A percentile compares a stretch with the other conserved stretches of the same genome.
phyloP scores from a whole-genome alignment of 208 protist genomes.

The Wallacemonas sp. region DNA sequence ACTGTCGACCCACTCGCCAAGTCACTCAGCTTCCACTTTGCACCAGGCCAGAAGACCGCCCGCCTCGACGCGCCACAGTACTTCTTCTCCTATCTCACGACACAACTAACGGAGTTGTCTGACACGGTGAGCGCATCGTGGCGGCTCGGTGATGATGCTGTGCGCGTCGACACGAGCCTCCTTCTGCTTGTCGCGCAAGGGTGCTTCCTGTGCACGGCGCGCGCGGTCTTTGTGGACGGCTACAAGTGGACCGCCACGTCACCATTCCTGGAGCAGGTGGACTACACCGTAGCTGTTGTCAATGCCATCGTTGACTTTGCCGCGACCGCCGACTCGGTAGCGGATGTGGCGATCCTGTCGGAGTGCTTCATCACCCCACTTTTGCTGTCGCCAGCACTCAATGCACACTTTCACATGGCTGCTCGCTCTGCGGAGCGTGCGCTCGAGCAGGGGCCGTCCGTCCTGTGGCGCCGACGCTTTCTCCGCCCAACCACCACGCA shows the following conservation, averaged over 20 bases:
- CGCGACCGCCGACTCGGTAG: slow-evolving; percentile 10
- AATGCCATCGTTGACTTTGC: slow-evolving; percentile 51
- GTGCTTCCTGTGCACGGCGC: slow-evolving; percentile 23
- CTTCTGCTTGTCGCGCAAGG: slow-evolving; percentile 14
- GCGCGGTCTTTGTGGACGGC: slow-evolving; percentile 38
- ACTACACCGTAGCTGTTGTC: slow-evolving; percentile 19
- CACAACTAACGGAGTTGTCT: background rate
- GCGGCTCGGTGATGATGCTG: background rate
- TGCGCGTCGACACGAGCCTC: background rate
- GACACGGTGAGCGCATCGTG: background rate
- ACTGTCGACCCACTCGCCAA: slow-evolving; percentile 47
- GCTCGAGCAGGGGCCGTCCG: slow-evolving; percentile 29
- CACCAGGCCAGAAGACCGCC: slow-evolving; percentile 39
- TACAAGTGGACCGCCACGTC: slow-evolving; percentile 52
- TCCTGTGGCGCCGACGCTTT: slow-evolving; percentile 59
- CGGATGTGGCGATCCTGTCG: slow-evolving; percentile 4
- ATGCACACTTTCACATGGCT: slow-evolving; percentile 25
- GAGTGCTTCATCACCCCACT: slow-evolving; percentile 27
- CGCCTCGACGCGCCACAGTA: slow-evolving; percentile 58
- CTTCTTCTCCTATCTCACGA: slow-evolving; percentile 69
- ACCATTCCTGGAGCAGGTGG: slow-evolving; percentile 18
- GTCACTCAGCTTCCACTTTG: slow-evolving; percentile 77
- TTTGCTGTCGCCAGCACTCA: slow-evolving; percentile 25
- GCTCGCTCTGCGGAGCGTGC: slow-evolving; percentile 26
- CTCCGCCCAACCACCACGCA: slow-evolving; percentile 16